Evolutionary conservation across 352 stramenopile species (phyloP).

Genomic region (Globisporangium megalacanthum): DNA sequence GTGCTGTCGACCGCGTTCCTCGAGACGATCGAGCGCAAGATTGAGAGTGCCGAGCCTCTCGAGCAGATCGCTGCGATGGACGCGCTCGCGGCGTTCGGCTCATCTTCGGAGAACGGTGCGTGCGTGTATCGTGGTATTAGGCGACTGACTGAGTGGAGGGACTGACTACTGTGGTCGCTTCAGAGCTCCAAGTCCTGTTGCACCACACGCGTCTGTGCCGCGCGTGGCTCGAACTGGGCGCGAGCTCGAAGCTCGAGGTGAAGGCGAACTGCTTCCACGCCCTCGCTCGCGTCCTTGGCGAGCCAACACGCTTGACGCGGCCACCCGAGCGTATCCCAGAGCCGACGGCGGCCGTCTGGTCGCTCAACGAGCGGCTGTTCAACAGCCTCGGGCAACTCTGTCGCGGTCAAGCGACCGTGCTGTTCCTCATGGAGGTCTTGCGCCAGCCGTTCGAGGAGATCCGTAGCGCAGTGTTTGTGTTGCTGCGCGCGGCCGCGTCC

Average conservation of each 20-base stretch:
- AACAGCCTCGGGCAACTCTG: constrained; percentile 50
- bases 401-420: constrained; percentile 48
- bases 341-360: constrained; percentile 63
- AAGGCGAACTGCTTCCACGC: constrained; percentile 77
- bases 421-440: constrained; percentile 69
- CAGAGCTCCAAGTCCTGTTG: constrained; percentile 70
- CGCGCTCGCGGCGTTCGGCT: constrained; percentile 69
- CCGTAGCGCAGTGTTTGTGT: constrained; percentile 63
- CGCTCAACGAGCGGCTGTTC: constrained; percentile 62
- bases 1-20: constrained; percentile 75
- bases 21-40: constrained; percentile 61
- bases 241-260: constrained; percentile 59
- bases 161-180: not conserved
- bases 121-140: not conserved
- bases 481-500: constrained; percentile 71
- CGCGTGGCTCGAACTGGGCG: constrained; percentile 46
- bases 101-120: constrained; percentile 74
- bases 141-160: not conserved
- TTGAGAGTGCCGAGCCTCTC: constrained; percentile 53
- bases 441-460: constrained; percentile 81
- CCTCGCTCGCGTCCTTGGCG: constrained; percentile 48
- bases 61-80: constrained; percentile 85
- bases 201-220: constrained; percentile 64
- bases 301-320: constrained; percentile 37
- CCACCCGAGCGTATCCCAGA: constrained; percentile 26